These are phyloP conservation scores for Flaveria robusta DNA, from an alignment of 129 eudicot genomes.

Conservation along the genomic window DNA sequence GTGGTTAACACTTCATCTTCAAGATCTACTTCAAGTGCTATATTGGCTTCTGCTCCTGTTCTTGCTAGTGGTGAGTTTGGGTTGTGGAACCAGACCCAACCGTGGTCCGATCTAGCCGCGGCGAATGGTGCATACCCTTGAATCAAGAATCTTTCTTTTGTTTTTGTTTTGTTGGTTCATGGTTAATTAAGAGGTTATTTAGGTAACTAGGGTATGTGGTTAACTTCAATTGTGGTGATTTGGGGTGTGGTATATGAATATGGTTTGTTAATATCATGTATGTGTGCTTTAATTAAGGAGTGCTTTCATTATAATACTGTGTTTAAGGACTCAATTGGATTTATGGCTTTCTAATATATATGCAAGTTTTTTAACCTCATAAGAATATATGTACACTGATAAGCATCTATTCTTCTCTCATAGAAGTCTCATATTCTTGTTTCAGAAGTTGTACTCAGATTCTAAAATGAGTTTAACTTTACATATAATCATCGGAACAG, in stretches of 20 bases:
- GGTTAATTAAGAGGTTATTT: slow-evolving; percentile 24
- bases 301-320: slow-evolving; percentile 30
- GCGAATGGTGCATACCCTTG: slow-evolving; percentile 67
- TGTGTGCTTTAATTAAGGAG: slow-evolving; percentile 45
- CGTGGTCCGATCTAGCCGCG: slow-evolving; percentile 71
- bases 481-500: not conserved
- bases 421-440: no score
- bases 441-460: not conserved
- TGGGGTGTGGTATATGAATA: slow-evolving; percentile 78
- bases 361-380: not conserved
- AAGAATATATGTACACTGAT: not conserved
- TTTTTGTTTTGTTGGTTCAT: slow-evolving; percentile 28
- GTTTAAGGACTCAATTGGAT: not conserved
- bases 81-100: slow-evolving; percentile 55
- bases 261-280: slow-evolving; percentile 40
- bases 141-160: slow-evolving; percentile 24
- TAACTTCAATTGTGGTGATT: slow-evolving; percentile 30
- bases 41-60: slow-evolving; percentile 63
- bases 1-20: slow-evolving; percentile 40
- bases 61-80: slow-evolving; percentile 55
- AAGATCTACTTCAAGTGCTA: slow-evolving; percentile 27
- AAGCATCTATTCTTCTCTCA: no score
- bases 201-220: slow-evolving; percentile 41
- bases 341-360: not conserved
- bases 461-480: not conserved